Conservation (phyloP, 306 rosid genomes). For the Lithocarpus polystachyus region DNA sequence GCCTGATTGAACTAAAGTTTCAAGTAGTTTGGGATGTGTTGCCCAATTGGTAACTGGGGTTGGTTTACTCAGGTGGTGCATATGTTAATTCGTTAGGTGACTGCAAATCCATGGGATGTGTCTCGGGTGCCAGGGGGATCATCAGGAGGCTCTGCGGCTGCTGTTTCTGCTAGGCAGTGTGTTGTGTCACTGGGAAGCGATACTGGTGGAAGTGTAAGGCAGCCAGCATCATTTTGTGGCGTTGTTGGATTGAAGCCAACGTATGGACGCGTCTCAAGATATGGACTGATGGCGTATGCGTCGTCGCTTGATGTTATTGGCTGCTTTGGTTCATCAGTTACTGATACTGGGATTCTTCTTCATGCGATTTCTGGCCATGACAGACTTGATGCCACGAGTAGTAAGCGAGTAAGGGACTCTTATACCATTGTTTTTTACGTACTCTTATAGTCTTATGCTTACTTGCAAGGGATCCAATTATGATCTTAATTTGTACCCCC, state of each 20-base stretch:
- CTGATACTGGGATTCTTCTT: conserved; percentile 90
- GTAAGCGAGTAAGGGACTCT: conserved; percentile 58
- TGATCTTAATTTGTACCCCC: background rate
- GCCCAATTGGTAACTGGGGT: conserved; percentile 54
- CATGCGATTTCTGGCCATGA: conserved; percentile 87
- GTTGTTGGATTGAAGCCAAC: conserved; percentile 98
- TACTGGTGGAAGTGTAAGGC: conserved; percentile 99
- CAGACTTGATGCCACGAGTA: conserved; percentile 85
- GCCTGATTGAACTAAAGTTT: background rate
- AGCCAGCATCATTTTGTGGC: conserved; percentile 97
- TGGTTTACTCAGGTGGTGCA: conserved; percentile 87
- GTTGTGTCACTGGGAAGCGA: conserved; percentile 94
- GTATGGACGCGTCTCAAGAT: conserved; percentile 91
- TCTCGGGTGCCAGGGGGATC: conserved; percentile 98
- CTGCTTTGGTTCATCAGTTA: conserved; percentile 88
- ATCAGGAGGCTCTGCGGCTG: conserved; percentile 96
- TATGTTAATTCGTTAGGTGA: conserved; percentile 93
- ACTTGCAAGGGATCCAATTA: background rate
- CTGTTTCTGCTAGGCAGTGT: conserved; percentile 96
- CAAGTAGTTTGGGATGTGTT: conserved; percentile 5
- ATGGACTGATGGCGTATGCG: conserved; percentile 94
- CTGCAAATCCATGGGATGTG: conserved; percentile 93
- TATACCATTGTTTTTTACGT: conserved; percentile 3
- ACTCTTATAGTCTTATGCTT: background rate
- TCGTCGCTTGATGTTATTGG: conserved; percentile 98